Evolutionary conservation across 805 yeast species (phyloP).

Genomic region (Starmerella floricola): DNA sequence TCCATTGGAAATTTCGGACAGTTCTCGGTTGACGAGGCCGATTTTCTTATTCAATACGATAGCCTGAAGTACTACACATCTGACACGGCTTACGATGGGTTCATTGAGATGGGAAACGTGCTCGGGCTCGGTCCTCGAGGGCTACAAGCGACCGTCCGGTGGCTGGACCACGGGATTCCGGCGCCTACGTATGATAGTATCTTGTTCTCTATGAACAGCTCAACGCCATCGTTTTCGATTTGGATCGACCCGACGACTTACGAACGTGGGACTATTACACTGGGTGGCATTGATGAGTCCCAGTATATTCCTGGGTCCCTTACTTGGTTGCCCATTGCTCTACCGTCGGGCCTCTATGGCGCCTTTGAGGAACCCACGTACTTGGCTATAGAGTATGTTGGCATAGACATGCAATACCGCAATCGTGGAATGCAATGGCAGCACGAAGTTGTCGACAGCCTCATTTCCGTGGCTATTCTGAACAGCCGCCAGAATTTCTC

Average conservation of each 20-base stretch:
- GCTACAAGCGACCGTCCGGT: conserved; percentile 8
- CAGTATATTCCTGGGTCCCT: conserved; percentile 4
- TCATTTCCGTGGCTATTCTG: conserved; percentile 5
- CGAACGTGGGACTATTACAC: conserved; percentile 3
- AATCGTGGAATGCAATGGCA: background rate
- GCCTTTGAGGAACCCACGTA: conserved; percentile 9
- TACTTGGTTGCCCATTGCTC: conserved; percentile 5
- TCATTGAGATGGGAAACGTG: background rate
- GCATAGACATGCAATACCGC: background rate
- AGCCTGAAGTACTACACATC: background rate
- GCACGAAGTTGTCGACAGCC: background rate
- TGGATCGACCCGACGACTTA: conserved; percentile 15
- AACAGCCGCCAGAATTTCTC: conserved; percentile 7
- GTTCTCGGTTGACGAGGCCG: background rate
- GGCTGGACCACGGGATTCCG: conserved; percentile 4
- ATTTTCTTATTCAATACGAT: background rate
- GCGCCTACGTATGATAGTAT: conserved; percentile 11
- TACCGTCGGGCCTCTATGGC: background rate
- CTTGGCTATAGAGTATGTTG: conserved; percentile 4
- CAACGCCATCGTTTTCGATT: conserved; percentile 5
- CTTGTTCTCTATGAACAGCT: background rate
- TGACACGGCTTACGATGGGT: background rate
- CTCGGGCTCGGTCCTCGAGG: conserved; percentile 20
- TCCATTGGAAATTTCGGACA: background rate
- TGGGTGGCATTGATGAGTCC: conserved; percentile 16